Conservation (phyloP, 2,329 filamentous ascomycete genomes). For the Neonectria sp. region DNA sequence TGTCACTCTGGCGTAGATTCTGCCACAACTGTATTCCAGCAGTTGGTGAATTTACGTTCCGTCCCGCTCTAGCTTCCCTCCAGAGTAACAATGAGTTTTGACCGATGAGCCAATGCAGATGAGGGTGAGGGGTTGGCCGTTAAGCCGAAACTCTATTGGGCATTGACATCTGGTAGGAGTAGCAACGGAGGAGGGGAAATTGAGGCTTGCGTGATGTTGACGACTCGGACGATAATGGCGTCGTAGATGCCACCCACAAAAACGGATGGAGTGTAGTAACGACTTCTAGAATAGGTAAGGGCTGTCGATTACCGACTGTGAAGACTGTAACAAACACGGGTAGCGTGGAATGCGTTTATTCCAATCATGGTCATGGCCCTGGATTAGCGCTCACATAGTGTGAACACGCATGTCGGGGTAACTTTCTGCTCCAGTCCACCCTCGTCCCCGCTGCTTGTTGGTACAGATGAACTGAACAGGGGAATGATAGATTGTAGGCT, state of each 20-base stretch:
- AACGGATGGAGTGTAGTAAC: background rate
- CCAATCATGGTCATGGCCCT: background rate
- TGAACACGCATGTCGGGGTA: background rate
- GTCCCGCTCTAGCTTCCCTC: background rate
- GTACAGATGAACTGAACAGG: background rate
- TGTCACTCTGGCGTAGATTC: background rate
- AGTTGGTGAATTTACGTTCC: background rate
- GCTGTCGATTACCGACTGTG: background rate
- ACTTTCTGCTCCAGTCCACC: background rate
- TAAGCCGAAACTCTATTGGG: background rate
- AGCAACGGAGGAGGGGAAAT: slow-evolving; percentile 1
- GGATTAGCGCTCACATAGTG: background rate
- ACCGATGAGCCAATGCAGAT: background rate
- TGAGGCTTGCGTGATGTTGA: slow-evolving; percentile 8
- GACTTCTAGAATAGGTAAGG: background rate
- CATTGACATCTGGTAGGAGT: background rate
- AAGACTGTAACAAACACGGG: background rate
- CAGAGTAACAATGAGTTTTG: background rate
- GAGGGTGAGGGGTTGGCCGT: background rate
- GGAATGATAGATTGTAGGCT: background rate
- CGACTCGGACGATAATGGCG: background rate
- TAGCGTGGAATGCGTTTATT: background rate
- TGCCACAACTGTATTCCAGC: background rate
- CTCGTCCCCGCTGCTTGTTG: background rate
- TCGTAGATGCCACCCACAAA: background rate